Percentiles rank a stretch among this genome's conserved stretches.
Evolutionary conservation across 2,329 filamentous ascomycete species (phyloP).

Genomic region (Cryphonectria naterciae): DNA sequence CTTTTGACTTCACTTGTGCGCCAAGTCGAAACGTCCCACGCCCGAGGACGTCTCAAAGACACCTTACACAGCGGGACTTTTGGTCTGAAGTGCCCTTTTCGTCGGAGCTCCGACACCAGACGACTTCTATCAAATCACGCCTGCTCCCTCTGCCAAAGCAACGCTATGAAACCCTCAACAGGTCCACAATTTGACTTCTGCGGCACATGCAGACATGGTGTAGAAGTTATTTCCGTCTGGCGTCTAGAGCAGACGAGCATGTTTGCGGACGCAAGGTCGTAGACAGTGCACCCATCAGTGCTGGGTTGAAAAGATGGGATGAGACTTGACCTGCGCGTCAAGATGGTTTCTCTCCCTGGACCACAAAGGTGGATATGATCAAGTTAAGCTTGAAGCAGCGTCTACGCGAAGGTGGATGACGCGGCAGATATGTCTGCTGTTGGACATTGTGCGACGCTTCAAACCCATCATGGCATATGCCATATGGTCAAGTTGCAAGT

Average conservation of each 20-base stretch:
- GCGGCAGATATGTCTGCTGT: conserved; percentile 13
- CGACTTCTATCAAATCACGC: neutral
- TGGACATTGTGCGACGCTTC: neutral
- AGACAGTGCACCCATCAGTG: neutral
- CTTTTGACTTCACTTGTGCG: conserved; percentile 18
- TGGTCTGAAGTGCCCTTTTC: conserved; percentile 13
- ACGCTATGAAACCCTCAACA: neutral
- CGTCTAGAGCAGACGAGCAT: neutral
- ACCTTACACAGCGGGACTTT: conserved; percentile 3
- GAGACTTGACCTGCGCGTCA: conserved; percentile 24
- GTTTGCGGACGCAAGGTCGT: neutral
- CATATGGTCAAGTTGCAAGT: neutral
- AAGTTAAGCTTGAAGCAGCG: conserved; percentile 1
- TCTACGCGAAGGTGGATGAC: conserved; percentile 16
- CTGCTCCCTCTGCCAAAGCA: neutral
- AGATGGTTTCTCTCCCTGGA: conserved; percentile 23
- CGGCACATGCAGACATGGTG: conserved; percentile 1
- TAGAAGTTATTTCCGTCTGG: neutral
- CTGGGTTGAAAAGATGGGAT: conserved; percentile 21
- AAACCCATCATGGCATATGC: neutral
- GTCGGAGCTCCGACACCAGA: conserved; percentile 19
- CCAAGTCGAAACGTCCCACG: conserved; percentile 27
- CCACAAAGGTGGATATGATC: neutral
- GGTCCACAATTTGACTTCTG: neutral
- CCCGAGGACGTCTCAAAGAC: conserved; percentile 14